Evolutionary conservation across 495 filamentous ascomycete species (phyloP).

Genomic region (Evernia prunastri): DNA sequence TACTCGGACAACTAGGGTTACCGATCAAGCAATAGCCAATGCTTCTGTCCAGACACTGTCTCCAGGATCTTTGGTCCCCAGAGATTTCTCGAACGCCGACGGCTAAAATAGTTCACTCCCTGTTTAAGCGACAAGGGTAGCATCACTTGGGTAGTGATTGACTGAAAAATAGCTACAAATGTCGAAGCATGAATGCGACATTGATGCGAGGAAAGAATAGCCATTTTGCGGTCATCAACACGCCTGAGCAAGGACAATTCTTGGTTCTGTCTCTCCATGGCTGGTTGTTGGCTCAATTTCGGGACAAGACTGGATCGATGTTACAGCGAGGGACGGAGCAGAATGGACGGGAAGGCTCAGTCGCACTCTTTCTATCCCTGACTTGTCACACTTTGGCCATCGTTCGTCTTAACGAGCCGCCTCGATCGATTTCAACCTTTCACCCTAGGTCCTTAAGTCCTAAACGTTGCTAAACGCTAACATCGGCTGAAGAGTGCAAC

Average conservation of each 20-base stretch:
- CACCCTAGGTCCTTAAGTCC: neutral
- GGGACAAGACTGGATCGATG: neutral
- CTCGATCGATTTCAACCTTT: neutral
- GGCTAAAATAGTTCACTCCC: neutral
- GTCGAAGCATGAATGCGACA: neutral
- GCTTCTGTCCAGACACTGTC: neutral
- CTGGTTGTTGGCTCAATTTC: neutral
- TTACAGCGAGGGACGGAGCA: neutral
- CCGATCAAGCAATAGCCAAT: neutral
- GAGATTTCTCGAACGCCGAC: neutral
- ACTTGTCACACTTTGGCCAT: neutral
- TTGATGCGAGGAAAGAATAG: neutral
- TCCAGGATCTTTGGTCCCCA: neutral
- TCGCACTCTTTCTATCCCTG: neutral
- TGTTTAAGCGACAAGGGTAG: neutral
- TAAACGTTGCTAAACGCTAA: neutral
- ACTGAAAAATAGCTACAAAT: neutral
- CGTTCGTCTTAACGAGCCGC: neutral
- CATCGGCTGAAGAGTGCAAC: constrained; percentile 3
- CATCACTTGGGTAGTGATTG: neutral
- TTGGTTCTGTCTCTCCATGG: neutral
- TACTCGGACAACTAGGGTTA: neutral
- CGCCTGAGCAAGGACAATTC: neutral
- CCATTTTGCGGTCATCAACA: neutral
- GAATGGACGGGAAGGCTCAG: neutral